These are phyloP conservation scores for Paecilomyces formosus DNA, from an alignment of 2,329 filamentous ascomycete species.

Conservation along the genomic window DNA sequence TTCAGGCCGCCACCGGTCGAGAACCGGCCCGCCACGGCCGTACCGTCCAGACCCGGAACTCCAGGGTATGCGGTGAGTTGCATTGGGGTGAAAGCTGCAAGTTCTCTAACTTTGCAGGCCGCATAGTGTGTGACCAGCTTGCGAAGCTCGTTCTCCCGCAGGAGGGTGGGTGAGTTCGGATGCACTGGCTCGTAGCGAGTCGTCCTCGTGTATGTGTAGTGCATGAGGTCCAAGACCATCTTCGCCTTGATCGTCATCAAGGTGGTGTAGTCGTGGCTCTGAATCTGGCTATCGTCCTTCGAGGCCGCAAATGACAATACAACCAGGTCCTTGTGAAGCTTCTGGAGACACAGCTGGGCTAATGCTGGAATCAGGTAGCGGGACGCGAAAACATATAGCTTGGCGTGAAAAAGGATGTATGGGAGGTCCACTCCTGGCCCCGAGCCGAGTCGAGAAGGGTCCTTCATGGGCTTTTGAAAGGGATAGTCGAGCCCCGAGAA, in stretches of 20 bases:
- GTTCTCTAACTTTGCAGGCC: slow-evolving; percentile 32
- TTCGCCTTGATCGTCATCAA: slow-evolving; percentile 22
- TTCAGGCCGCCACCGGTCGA: slow-evolving; percentile 19
- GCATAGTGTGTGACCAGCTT: slow-evolving; percentile 33
- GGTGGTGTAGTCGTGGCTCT: slow-evolving; percentile 13
- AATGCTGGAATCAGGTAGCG: slow-evolving; percentile 33
- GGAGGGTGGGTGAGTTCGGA: slow-evolving; percentile 24
- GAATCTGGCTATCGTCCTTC: slow-evolving; percentile 9
- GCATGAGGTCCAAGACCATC: slow-evolving; percentile 30
- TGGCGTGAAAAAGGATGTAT: slow-evolving; percentile 37
- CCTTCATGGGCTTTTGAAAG: slow-evolving; percentile 14
- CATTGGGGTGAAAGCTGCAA: slow-evolving; percentile 22
- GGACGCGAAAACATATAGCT: slow-evolving; percentile 37
- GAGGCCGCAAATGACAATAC: slow-evolving; percentile 19
- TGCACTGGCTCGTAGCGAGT: slow-evolving; percentile 32
- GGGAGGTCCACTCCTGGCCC: slow-evolving; percentile 17
- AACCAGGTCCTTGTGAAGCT: slow-evolving; percentile 30
- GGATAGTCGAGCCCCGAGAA: slow-evolving; percentile 29
- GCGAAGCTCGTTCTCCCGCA: slow-evolving; percentile 33
- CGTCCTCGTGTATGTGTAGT: slow-evolving; percentile 33
- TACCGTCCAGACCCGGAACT: not conserved
- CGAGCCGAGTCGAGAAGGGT: slow-evolving; percentile 3
- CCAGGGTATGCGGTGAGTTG: not conserved
- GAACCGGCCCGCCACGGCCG: not conserved
- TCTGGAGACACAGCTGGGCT: slow-evolving; percentile 32